Evolutionary conservation across 2,329 filamentous ascomycete genomes (phyloP).

Genomic region (Raffaelea ambrosiae): DNA sequence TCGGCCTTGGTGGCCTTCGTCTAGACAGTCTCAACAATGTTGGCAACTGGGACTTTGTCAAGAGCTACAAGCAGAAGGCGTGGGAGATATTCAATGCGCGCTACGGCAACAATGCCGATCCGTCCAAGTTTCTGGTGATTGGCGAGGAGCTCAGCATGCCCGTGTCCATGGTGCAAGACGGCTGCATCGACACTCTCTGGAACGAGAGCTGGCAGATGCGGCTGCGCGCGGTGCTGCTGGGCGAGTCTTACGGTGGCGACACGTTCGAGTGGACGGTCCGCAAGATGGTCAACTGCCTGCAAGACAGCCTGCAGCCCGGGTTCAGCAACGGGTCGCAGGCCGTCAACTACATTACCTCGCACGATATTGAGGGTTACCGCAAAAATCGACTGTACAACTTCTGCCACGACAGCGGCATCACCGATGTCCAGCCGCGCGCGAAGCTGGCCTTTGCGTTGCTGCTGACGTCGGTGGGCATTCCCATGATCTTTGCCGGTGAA

Average conservation of each 20-base stretch:
- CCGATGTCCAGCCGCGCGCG: constrained; percentile 11
- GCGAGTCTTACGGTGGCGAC: constrained; percentile 10
- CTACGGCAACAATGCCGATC: constrained; percentile 5
- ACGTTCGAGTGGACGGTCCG: constrained; percentile 16
- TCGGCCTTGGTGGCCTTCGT: constrained; percentile 15
- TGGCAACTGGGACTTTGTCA: constrained; percentile 17
- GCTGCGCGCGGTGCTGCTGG: constrained; percentile 13
- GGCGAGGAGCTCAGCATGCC: constrained; percentile 18
- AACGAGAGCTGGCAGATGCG: constrained; percentile 17
- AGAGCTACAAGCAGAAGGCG: constrained; percentile 13
- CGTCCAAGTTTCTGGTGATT: constrained; percentile 16
- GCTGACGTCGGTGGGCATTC: constrained; percentile 17
- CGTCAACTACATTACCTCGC: constrained; percentile 18
- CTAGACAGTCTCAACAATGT: constrained; percentile 19
- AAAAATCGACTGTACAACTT: constrained; percentile 18
- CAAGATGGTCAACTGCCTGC: constrained; percentile 14
- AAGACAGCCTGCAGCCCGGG: constrained; percentile 6
- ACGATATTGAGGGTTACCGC: constrained; percentile 18
- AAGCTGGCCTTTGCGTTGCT: constrained; percentile 16
- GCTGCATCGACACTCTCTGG: constrained; percentile 16
- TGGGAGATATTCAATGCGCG: constrained; percentile 13
- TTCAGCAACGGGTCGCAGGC: constrained; percentile 16
- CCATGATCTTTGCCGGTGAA: constrained; percentile 20
- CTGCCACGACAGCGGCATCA: constrained; percentile 11
- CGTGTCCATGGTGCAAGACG: constrained; percentile 11